A percentile compares a stretch with the other conserved stretches of the same genome.
Conservation (phyloP, 2,329 filamentous ascomycete species). For the Emergomyces pasteurianus region DNA sequence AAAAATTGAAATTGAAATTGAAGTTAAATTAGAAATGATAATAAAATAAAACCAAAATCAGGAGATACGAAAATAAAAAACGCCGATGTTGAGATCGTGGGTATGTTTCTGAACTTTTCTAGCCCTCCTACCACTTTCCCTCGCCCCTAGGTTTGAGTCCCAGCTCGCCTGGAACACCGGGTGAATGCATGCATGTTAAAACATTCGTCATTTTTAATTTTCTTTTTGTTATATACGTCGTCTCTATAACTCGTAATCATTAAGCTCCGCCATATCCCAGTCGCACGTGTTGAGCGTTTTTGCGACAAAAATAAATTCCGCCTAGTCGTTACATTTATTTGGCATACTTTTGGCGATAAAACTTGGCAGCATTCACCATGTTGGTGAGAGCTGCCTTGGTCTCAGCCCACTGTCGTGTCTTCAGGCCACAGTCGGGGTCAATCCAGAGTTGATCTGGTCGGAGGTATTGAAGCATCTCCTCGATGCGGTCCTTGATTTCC, state of each 20-base stretch:
- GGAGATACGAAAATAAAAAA: constrained; percentile 13
- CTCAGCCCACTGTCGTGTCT: constrained; percentile 98
- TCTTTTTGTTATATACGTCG: not conserved
- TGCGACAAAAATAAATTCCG: not conserved
- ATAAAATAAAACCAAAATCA: not conserved
- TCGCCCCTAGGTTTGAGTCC: constrained; percentile 6
- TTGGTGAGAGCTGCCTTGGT: constrained; percentile 92
- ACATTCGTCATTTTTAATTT: constrained; percentile 1
- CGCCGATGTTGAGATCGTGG: constrained; percentile 43
- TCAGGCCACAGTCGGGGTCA: constrained; percentile 97
- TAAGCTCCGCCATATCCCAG: not conserved
- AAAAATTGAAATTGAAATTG: too few species aligned
- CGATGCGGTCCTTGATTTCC: constrained; percentile 95
- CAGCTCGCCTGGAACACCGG: constrained; percentile 5
- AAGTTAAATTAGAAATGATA: not conserved
- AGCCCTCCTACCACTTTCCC: constrained; percentile 2
- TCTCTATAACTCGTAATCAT: constrained; percentile 4
- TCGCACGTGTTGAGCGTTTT: constrained; percentile 5
- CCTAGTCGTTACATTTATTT: constrained; percentile 32
- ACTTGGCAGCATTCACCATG: constrained; percentile 98
- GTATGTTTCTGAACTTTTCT: constrained; percentile 23
- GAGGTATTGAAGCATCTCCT: constrained; percentile 96
- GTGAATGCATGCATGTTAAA: constrained; percentile 14
- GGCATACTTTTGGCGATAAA: constrained; percentile 80
- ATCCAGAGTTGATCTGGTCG: constrained; percentile 99